Evolutionary conservation across 352 stramenopile species (phyloP), one percentile per base, ranked within the genome.

Genomic region (Phytophthora palmivora): DNA sequence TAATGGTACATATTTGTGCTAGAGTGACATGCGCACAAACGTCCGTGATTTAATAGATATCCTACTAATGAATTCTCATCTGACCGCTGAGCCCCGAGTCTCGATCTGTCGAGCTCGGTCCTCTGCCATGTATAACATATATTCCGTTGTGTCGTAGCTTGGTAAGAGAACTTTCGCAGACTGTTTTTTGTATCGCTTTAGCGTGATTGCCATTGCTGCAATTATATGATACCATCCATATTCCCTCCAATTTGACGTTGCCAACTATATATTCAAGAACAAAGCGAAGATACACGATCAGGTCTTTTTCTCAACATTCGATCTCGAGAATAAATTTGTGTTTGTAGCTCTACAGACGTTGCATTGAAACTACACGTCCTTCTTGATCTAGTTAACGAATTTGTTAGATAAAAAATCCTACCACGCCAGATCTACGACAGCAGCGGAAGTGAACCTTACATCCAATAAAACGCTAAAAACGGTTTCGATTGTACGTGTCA

Each of bases 161-260:
- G n/a, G n/a, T n/a, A n/a, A n/a, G n/a, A n/a, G n/a, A n/a, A n/a
- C 11, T 62, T 6, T 47, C 14, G 21, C 43, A 6, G 43, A 62
- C 11, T 19, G 16, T n/a, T 21, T 14, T 62, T 48, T 62, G 54
- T 16, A 41, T 62, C 12, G 42, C 42, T 1, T 52, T 61, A 18
- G 8, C 10, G 21, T 46, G 15, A 21, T 61, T 8, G 32, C 46
- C 15, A 32, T 19, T 61, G 2, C 9, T 53, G 4, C 24, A 28
- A 28, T 28, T 28, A 3, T n/a, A n/a, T 52, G 3, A 33, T 41
- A 3, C 41, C 52, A n/a, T n/a, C n/a, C n/a, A 9, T 61, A 52
- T 10, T 9, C 26, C 6, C 8, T 21, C 3, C 19, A 24, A 7
- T 38, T 52, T 5, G 41, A 61, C 42, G 45, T 26, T 12, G 3